Evolutionary conservation across 768 basidiomycete species (phyloP).

Genomic region (Phanerochaete carnosa): DNA sequence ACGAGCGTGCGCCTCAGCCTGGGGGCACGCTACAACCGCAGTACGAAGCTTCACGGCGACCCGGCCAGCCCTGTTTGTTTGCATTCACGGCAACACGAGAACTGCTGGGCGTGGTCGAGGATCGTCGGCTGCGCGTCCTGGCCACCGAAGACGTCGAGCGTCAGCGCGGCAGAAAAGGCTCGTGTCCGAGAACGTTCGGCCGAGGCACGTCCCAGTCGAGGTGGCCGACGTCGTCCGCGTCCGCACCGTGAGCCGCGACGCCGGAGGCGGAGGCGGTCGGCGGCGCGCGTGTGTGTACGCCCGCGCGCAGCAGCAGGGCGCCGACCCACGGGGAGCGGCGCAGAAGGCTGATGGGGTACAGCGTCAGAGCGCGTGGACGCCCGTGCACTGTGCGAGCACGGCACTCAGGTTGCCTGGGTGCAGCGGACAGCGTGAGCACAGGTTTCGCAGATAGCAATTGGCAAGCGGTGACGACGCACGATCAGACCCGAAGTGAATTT

Average conservation of each 20-base stretch:
- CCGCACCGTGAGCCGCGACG: constrained; percentile 1
- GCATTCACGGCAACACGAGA: neutral
- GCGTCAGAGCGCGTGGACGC: constrained; percentile 1
- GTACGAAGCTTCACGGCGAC: neutral
- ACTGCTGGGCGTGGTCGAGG: neutral
- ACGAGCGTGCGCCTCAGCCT: neutral
- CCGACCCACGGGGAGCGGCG: neutral
- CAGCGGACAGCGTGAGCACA: neutral
- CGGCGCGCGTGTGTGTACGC: neutral
- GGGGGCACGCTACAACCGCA: neutral
- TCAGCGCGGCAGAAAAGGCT: neutral
- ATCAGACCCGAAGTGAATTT: neutral
- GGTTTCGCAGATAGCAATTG: neutral
- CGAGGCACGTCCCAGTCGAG: constrained; percentile 11
- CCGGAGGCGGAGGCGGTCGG: constrained; percentile 11
- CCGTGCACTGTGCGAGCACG: constrained; percentile 1
- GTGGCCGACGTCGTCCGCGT: neutral
- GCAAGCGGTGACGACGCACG: neutral
- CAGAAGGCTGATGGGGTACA: neutral
- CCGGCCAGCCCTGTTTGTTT: too few species aligned
- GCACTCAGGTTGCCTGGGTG: neutral
- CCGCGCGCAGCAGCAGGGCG: neutral
- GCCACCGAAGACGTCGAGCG: constrained; percentile 6
- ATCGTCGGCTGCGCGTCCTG: neutral
- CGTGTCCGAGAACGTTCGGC: neutral